phyloP scores from a whole-genome alignment of 768 basidiomycete genomes.

The Suillus hirtellus region DNA sequence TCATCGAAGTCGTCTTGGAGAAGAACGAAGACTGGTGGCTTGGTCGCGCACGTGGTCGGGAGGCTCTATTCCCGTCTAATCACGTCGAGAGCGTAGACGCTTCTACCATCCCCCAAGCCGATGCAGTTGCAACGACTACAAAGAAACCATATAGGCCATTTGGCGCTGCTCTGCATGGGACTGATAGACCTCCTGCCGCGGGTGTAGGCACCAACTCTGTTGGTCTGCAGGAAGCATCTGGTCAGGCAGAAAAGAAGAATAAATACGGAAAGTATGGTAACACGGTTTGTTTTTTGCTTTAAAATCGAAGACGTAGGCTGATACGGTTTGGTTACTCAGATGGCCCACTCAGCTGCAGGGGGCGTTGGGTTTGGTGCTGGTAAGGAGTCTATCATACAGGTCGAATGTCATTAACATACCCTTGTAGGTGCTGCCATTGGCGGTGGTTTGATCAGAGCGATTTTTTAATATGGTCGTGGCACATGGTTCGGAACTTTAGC shows the following conservation, averaged over 20 bases:
- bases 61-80: slow-evolving; percentile 78
- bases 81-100: slow-evolving; percentile 61
- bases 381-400: slow-evolving; percentile 30
- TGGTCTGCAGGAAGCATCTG: slow-evolving; percentile 30
- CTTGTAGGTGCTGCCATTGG: slow-evolving; percentile 51
- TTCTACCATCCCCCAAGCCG: slow-evolving; percentile 8
- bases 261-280: slow-evolving; percentile 58
- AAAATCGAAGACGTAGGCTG: slow-evolving; percentile 12
- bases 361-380: slow-evolving; percentile 80
- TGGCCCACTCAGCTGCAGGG: slow-evolving; percentile 63
- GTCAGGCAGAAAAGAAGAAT: slow-evolving; percentile 49
- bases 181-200: slow-evolving; percentile 32
- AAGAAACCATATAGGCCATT: slow-evolving; percentile 36
- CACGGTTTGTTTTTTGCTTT: slow-evolving; percentile 42
- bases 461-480: slow-evolving; percentile 37
- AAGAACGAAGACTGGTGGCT: slow-evolving; percentile 90
- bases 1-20: slow-evolving; percentile 76
- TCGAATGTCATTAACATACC: not conserved
- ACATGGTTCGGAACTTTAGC: not conserved
- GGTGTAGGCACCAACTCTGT: slow-evolving; percentile 30
- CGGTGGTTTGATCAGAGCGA: slow-evolving; percentile 47
- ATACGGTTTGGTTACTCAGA: slow-evolving; percentile 24
- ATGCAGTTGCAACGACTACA: not conserved
- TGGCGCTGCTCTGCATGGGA: slow-evolving; percentile 38
- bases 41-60: slow-evolving; percentile 59